Evolutionary conservation across 345 rosid species (phyloP).

Genomic region (Lenwebbia sp.): DNA sequence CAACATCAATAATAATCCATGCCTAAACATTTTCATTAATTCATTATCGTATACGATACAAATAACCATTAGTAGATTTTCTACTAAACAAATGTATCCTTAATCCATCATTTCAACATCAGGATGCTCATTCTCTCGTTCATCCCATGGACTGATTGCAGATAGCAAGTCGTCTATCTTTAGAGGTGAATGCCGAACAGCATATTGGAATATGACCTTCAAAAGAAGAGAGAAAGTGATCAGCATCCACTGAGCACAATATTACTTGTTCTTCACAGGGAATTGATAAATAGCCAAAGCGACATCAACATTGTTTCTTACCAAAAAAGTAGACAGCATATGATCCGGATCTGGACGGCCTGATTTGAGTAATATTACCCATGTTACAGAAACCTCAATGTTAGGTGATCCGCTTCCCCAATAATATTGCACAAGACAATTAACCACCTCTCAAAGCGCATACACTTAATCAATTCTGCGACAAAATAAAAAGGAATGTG

Average conservation of each 20-base stretch:
- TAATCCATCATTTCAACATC: conserved; percentile 70
- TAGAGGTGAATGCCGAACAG: conserved; percentile 62
- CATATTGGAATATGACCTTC: conserved; percentile 73
- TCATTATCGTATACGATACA: not conserved
- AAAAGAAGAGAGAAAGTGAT: not conserved
- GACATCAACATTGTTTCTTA: not conserved
- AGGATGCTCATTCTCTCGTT: conserved; percentile 28
- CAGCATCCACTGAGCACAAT: not conserved
- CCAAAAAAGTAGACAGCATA: not conserved
- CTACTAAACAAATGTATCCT: not conserved
- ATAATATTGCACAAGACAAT: not conserved
- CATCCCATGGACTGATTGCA: conserved; percentile 28
- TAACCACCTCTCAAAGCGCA: not conserved
- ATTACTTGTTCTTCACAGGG: not conserved
- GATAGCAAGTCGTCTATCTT: conserved; percentile 63
- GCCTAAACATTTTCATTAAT: not conserved
- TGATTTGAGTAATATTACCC: too few relatives aligned
- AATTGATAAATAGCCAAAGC: not conserved
- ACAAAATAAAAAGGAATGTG: not conserved
- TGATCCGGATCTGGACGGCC: too few relatives aligned
- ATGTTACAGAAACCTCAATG: too few relatives aligned
- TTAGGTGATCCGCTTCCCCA: too few relatives aligned
- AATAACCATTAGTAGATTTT: not conserved
- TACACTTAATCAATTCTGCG: not conserved
- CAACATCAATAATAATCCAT: not conserved